Evolutionary conservation across 805 yeast genomes (phyloP).

Genomic region (Yamadazyma tumulicola): DNA sequence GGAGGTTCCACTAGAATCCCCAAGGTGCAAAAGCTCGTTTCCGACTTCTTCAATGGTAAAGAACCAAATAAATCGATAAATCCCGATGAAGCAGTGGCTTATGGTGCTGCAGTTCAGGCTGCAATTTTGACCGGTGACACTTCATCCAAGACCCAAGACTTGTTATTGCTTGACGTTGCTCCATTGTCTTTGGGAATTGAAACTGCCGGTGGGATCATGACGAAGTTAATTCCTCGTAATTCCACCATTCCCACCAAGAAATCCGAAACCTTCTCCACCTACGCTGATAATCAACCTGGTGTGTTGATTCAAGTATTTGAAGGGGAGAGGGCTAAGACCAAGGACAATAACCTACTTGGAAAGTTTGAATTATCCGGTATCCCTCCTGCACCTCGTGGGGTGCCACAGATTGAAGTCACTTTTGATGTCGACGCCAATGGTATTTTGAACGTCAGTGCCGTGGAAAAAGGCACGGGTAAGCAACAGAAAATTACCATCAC

Average conservation of each 20-base stretch:
- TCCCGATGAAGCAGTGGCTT: constrained; percentile 99
- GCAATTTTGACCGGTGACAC: constrained; percentile 93
- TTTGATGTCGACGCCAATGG: constrained; percentile 86
- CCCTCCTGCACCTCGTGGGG: constrained; percentile 91
- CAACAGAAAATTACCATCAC: constrained; percentile 86
- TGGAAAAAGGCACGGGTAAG: constrained; percentile 94
- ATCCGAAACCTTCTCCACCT: constrained; percentile 93
- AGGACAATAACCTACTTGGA: constrained; percentile 87
- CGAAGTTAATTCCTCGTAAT: constrained; percentile 90
- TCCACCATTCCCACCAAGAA: constrained; percentile 94
- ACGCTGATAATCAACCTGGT: constrained; percentile 94
- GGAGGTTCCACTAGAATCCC: constrained; percentile 99
- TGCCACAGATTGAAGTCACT: constrained; percentile 88
- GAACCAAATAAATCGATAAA: constrained; percentile 96
- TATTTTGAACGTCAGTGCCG: constrained; percentile 79
- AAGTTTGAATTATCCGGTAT: constrained; percentile 83
- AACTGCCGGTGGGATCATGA: constrained; percentile 97
- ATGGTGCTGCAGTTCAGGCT: constrained; percentile 99
- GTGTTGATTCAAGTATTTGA: constrained; percentile 91
- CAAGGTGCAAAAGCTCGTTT: constrained; percentile 91
- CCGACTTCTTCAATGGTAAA: constrained; percentile 88
- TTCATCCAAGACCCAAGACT: constrained; percentile 43
- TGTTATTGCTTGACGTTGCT: constrained; percentile 81
- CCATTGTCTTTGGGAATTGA: constrained; percentile 95
- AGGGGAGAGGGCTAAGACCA: constrained; percentile 94